Evolutionary conservation across 1,284 basidiomycete species (phyloP).

Genomic region (Entoloma clypeatum): DNA sequence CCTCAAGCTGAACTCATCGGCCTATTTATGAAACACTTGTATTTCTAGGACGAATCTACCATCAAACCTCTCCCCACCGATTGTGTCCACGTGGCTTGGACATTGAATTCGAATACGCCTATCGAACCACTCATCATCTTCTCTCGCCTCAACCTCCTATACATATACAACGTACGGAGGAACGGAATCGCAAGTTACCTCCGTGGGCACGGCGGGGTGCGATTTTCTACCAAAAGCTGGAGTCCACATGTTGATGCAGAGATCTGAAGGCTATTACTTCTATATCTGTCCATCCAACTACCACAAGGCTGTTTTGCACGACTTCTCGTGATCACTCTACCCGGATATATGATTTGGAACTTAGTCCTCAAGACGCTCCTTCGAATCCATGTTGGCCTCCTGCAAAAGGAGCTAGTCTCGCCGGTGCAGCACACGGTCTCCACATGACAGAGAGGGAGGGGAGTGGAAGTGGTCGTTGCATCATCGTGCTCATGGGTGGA

Average conservation of each 20-base stretch:
- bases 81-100: conserved; percentile 51
- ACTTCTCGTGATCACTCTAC: conserved; percentile 65
- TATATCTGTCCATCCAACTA: conserved; percentile 55
- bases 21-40: too few species aligned
- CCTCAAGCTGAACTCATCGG: too few species aligned
- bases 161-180: conserved; percentile 45
- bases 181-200: conserved; percentile 42
- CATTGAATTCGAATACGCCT: conserved; percentile 39
- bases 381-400: conserved; percentile 62
- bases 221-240: conserved; percentile 21
- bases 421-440: conserved; percentile 67
- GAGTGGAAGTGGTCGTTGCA: conserved; percentile 55
- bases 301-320: conserved; percentile 58
- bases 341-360: conserved; percentile 59
- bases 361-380: conserved; percentile 31
- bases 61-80: conserved; percentile 29
- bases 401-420: conserved; percentile 42
- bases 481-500: conserved; percentile 60
- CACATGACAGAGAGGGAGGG: conserved; percentile 59
- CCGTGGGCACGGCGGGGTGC: conserved; percentile 68
- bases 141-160: conserved; percentile 47
- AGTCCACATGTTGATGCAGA: conserved; percentile 2
- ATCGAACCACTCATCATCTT: conserved; percentile 56
- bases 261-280: conserved; percentile 58
- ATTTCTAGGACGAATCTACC: conserved; percentile 18